Conservation (phyloP, 164 flowering plant genomes). For the Platanus orientalis region DNA sequence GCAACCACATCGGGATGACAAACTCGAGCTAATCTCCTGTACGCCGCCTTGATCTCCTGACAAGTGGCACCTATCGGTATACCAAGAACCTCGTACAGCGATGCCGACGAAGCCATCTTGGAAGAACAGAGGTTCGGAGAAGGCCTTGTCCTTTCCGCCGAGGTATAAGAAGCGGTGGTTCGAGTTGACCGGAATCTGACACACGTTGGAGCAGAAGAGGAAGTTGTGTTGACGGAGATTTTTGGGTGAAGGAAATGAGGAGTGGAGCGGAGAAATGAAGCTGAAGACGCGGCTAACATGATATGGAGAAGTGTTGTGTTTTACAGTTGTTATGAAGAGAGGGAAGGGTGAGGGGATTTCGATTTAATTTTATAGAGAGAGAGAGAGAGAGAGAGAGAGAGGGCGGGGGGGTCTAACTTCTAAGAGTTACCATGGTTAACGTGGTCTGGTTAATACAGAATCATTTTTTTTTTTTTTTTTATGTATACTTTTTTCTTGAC, state of each 20-base stretch:
- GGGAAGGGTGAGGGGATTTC: too few species aligned
- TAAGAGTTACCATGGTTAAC: too few species aligned
- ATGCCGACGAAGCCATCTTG: slow-evolving; percentile 15
- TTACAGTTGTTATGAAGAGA: too few species aligned
- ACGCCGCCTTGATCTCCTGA: slow-evolving; percentile 69
- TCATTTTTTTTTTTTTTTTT: too few species aligned
- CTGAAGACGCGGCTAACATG: not conserved
- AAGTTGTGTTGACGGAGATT: not conserved
- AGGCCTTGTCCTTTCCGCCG: slow-evolving; percentile 16
- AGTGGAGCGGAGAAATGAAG: slow-evolving; percentile 7
- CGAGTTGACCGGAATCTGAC: slow-evolving; percentile 15
- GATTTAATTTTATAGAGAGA: too few species aligned
- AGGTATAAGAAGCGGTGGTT: slow-evolving; percentile 22
- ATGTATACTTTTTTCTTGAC: too few species aligned
- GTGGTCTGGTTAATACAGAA: too few species aligned
- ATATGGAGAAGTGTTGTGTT: too few species aligned
- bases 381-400: too few species aligned
- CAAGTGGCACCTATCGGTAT: slow-evolving; percentile 43
- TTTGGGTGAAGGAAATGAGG: slow-evolving; percentile 3
- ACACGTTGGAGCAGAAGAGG: not conserved
- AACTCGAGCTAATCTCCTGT: slow-evolving; percentile 48
- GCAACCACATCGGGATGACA: slow-evolving; percentile 64
- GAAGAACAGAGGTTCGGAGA: not conserved
- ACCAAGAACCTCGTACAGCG: slow-evolving; percentile 71
- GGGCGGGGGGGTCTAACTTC: too few species aligned